These are phyloP conservation scores for Cercospora canescens DNA, from an alignment of 2,329 filamentous ascomycete species.

Conservation along the genomic window DNA sequence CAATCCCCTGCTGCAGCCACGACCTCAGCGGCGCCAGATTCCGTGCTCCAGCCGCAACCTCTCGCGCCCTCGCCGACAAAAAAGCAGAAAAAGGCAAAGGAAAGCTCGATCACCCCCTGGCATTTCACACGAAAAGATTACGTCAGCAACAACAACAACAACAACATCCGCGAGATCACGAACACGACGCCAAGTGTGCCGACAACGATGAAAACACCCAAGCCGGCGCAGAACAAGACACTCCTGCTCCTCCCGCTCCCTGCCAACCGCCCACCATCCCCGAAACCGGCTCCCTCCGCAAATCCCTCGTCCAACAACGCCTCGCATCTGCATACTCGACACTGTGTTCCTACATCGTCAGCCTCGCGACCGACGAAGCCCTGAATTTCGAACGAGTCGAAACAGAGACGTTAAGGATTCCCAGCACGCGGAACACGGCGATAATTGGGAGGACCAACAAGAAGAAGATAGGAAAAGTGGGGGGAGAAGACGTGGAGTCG, in stretches of 20 bases:
- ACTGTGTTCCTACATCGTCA: conserved; percentile 74
- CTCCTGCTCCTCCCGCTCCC: background rate
- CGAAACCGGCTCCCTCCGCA: conserved; percentile 38
- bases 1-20: conserved; percentile 95
- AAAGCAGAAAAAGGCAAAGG: conserved; percentile 8
- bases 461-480: conserved; percentile 49
- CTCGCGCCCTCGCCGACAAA: background rate
- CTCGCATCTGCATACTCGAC: conserved; percentile 75
- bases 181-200: too few relatives aligned
- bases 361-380: conserved; percentile 61
- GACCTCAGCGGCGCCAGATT: conserved; percentile 73
- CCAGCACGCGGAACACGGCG: conserved; percentile 84
- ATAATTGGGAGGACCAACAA: conserved; percentile 64
- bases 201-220: background rate
- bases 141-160: conserved; percentile 3
- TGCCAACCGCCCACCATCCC: conserved; percentile 19
- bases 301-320: conserved; percentile 32
- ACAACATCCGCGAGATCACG: conserved; percentile 24
- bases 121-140: background rate
- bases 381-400: conserved; percentile 70
- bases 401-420: conserved; percentile 84
- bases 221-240: background rate
- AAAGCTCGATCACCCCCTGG: background rate
- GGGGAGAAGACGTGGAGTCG: background rate
- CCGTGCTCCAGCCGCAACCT: conserved; percentile 54